Base-by-base conservation (phyloP, 164 flowering plant species). In the Amborella trichopoda region DNA sequence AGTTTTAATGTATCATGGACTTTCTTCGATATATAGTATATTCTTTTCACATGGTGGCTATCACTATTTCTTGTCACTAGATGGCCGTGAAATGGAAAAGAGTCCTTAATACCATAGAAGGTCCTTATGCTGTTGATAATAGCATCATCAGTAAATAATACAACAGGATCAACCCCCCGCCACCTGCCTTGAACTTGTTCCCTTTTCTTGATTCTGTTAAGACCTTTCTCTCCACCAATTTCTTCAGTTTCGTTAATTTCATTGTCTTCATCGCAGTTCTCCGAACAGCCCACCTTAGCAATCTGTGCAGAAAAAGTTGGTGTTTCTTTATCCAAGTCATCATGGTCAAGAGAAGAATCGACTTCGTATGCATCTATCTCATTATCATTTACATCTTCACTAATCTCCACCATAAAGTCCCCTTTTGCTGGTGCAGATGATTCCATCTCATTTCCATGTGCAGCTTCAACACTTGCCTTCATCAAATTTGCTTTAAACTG, bases 151-250 rank as follows among this genome's bases (percentile, higher is more conserved):
- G 58, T 66, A 54, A 88, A 84, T 55, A 88, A 68, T 26, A 93
- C 63, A 50, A 93, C 94, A 52, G 99, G 99, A 45, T 93, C 99
- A 28, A 93, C 81, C 5, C 98, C 98, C 58, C 54, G 77, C 98
- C 96, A 87, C 61, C 60, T 86, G 32, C 96, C 96, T 66, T 81
- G 95, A 16, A 67, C 68, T 61, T 80, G 91, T 43, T 71, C 61
- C 72, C 75, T 81, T n/a, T n/a, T n/a, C n/a, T n/a, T n/a, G n/a
- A n/a, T n/a, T n/a, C n/a, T n/a, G n/a, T n/a, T n/a, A n/a, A n/a
- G n/a, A n/a, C 40, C 19, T 37, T 49, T 78, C 69, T 52, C 78
- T 87, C 3, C n/a, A n/a, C 56, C 75, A n/a, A 61, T 60, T 50
- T 45, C 32, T 19, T 49, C 56, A 45, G 44, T 63, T 46, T 58